A percentile compares a stretch with the other conserved stretches of the same genome.
phyloP scores from a whole-genome alignment of 2,329 filamentous ascomycete species.

The Aspergillus fischeri region DNA sequence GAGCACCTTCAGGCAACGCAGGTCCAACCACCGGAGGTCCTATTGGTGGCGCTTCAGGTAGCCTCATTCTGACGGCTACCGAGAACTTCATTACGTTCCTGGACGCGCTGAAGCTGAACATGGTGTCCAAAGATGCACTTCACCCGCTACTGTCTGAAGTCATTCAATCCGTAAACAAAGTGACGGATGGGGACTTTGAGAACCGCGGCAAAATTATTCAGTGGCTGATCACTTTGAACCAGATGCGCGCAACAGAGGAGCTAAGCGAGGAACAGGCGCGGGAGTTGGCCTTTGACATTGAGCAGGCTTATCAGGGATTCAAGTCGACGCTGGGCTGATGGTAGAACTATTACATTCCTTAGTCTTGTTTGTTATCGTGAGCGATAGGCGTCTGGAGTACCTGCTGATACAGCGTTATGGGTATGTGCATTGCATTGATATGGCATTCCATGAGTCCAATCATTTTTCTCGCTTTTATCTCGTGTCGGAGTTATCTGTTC shows the following conservation, averaged over 20 bases:
- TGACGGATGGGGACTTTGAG: constrained; percentile 92
- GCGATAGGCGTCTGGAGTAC: constrained; percentile 13
- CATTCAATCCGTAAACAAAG: constrained; percentile 95
- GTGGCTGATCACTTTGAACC: constrained; percentile 95
- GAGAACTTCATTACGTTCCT: constrained; percentile 99
- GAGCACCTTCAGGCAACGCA: constrained; percentile 44
- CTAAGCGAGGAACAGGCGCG: constrained; percentile 80
- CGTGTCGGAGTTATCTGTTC: constrained; percentile 2
- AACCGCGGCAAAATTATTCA: constrained; percentile 95
- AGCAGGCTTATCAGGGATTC: constrained; percentile 90
- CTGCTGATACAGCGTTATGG: constrained; percentile 3
- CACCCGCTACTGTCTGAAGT: constrained; percentile 92
- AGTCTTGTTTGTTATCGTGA: neutral
- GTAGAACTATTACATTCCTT: neutral
- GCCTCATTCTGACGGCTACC: constrained; percentile 80
- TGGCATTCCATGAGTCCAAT: neutral
- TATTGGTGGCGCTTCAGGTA: constrained; percentile 48
- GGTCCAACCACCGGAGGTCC: constrained; percentile 22
- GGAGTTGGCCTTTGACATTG: constrained; percentile 88
- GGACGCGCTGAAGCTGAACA: constrained; percentile 86
- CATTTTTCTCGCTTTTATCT: constrained; percentile 2
- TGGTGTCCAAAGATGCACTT: constrained; percentile 92
- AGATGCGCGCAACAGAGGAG: constrained; percentile 95
- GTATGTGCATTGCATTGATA: neutral
- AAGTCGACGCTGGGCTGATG: constrained; percentile 66